phyloP scores from a whole-genome alignment of 2,329 filamentous ascomycete species.

The Diaporthe citri region DNA sequence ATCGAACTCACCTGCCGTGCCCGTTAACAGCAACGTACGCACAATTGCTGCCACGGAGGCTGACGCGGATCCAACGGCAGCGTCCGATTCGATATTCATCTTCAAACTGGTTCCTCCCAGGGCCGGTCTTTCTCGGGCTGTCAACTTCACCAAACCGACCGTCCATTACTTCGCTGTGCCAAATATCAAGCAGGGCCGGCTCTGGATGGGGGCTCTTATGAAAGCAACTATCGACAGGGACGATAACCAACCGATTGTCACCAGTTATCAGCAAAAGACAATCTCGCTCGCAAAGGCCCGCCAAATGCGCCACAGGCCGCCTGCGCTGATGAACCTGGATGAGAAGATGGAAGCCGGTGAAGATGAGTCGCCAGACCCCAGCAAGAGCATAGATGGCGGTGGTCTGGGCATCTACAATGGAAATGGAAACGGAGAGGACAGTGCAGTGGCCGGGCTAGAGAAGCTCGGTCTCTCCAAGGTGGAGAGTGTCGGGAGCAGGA shows the following conservation, averaged over 20 bases:
- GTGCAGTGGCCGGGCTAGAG: constrained; percentile 58
- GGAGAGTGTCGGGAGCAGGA: constrained; percentile 47
- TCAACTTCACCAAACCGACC: constrained; percentile 97
- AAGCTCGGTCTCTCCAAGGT: constrained; percentile 52
- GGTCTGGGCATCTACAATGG: constrained; percentile 52
- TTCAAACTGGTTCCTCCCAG: constrained; percentile 97
- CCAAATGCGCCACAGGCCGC: constrained; percentile 88
- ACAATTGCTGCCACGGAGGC: constrained; percentile 60
- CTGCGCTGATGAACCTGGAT: constrained; percentile 83
- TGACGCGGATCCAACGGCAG: constrained; percentile 58
- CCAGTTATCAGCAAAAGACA: constrained; percentile 96
- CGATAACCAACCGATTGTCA: constrained; percentile 81
- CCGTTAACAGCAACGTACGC: constrained; percentile 59
- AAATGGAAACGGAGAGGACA: constrained; percentile 54
- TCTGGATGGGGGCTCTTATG: constrained; percentile 99
- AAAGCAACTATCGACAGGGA: constrained; percentile 99
- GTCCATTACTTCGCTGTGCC: constrained; percentile 98
- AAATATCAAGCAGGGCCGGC: constrained; percentile 85
- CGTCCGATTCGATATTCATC: constrained; percentile 85
- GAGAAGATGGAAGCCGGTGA: constrained; percentile 53
- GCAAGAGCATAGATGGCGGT: constrained; percentile 50
- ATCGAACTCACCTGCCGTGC: constrained; percentile 73
- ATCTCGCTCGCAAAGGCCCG: constrained; percentile 92
- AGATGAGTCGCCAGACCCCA: constrained; percentile 41
- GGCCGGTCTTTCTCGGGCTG: constrained; percentile 85